Evolutionary conservation across 768 basidiomycete species (phyloP).

Genomic region (Tylopilus vinaceipallidus): DNA sequence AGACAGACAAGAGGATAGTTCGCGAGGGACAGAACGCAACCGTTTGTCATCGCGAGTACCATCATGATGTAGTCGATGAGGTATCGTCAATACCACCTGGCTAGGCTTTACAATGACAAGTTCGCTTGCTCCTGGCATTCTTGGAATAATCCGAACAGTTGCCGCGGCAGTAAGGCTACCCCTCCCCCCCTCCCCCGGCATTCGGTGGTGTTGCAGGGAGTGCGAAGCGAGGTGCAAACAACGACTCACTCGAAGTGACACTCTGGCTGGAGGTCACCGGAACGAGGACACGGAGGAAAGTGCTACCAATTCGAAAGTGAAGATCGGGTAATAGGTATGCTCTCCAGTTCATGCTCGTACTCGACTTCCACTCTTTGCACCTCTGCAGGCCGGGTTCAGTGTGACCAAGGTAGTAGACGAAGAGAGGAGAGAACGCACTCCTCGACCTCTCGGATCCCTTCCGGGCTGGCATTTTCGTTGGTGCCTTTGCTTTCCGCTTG

Average conservation of each 20-base stretch:
- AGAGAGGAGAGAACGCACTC: constrained; percentile 40
- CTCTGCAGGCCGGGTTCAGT: constrained; percentile 38
- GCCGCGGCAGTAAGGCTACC: too few species aligned
- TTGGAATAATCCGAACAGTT: too few species aligned
- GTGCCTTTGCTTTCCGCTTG: constrained; percentile 62
- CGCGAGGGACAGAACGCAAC: too few species aligned
- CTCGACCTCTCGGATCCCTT: constrained; percentile 64
- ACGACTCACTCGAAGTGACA: not conserved
- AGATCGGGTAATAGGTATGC: constrained; percentile 51
- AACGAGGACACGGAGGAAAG: not conserved
- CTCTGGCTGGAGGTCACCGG: not conserved
- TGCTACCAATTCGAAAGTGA: constrained; percentile 54
- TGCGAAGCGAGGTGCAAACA: not conserved
- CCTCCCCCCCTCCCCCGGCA: too few species aligned
- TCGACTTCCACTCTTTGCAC: constrained; percentile 91
- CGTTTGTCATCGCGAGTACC: not conserved
- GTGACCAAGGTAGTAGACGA: not conserved
- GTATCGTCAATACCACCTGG: not conserved
- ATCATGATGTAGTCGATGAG: too few species aligned
- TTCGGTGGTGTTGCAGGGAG: too few species aligned
- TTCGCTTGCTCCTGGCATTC: too few species aligned
- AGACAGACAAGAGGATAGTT: not conserved
- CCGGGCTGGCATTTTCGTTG: constrained; percentile 41
- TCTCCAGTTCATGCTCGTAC: constrained; percentile 92
- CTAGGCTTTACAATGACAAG: not conserved